Base-by-base conservation (phyloP, 2,329 filamentous ascomycete genomes). In the Myrmaecium sp. region DNA sequence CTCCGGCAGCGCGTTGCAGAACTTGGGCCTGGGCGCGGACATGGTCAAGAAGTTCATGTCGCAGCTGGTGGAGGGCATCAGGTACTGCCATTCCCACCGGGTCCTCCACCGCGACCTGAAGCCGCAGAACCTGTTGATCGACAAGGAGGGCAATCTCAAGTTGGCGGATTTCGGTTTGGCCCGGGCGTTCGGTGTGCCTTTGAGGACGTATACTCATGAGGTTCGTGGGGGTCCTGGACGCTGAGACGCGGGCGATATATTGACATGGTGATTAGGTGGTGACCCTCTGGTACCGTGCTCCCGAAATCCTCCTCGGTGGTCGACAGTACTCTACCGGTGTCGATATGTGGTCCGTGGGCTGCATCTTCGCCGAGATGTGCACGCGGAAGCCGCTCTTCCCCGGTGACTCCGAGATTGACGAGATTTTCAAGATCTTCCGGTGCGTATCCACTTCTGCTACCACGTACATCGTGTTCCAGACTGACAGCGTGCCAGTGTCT, bases 321-420 rank as follows among this genome's bases (percentile, higher is more conserved):
- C 74, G 83, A 27, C 82, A 92, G 51, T 93, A 93, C 58, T 89
- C 80, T 9, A 93, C 83, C 9, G 83, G 83, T 30, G 82, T 93
- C 21, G 83, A 93, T 46, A 93, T 93, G 79, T 93, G 83, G 83
- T 89, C 80, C 17, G 74, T 84, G 26, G 83, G 83, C 34, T 89
- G 82, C 52, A 93, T 93, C 53, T 92, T 93, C 51, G 83, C 84
- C 6, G 83, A 93, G 55, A 93, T 93, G 84, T 91, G 81, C 55
- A 93, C 83, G 2, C 71, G 81, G 43, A 92, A 91, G 57, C 82
- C 83, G 4, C 63, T 93, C 22, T 93, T 93, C 61, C 82, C 83
- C 8, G 83, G 83, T 31, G 83, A 93, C 49, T 89, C 80, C 4
- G 81, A 91, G 49, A 91, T 91, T 54, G 81, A 91, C 45, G 81